These are phyloP conservation scores for Lichtheimia corymbifera DNA, from an alignment of 371 early-diverging fungal genomes.

Conservation along the genomic window DNA sequence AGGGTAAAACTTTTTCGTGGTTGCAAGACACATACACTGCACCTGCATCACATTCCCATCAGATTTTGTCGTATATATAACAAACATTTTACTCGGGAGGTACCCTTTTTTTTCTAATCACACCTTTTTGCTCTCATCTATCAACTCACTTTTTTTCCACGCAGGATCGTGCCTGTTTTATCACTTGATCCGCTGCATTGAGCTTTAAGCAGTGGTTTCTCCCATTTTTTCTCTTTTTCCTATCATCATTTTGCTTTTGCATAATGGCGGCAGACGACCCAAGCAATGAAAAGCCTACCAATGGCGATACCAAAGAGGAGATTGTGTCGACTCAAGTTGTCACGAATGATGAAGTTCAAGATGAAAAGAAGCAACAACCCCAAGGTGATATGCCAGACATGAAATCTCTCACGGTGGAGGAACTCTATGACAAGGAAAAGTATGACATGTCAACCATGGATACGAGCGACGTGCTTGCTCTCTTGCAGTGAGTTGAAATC, in stretches of 20 bases:
- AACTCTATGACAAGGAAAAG: constrained; percentile 82
- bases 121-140: no score
- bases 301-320: neutral
- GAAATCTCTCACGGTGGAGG: constrained; percentile 59
- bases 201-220: no score
- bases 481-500: constrained; percentile 56
- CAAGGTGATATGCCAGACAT: constrained; percentile 11
- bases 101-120: no score
- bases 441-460: constrained; percentile 81
- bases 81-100: no score
- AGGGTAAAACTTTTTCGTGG: no score
- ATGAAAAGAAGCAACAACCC: constrained; percentile 2
- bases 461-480: constrained; percentile 69
- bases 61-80: no score
- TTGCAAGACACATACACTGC: no score
- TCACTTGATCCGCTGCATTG: no score
- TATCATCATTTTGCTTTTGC: neutral
- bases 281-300: constrained; percentile 1
- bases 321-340: neutral
- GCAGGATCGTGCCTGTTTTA: no score
- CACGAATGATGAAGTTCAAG: neutral
- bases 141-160: no score
- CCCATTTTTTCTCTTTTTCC: no score
- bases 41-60: no score
- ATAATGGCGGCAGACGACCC: constrained; percentile 9